Evolutionary conservation across 176 grass and related monocot species (phyloP), one percentile per base, ranked within the genome.

Genomic region (Aegilops sharonensis): DNA sequence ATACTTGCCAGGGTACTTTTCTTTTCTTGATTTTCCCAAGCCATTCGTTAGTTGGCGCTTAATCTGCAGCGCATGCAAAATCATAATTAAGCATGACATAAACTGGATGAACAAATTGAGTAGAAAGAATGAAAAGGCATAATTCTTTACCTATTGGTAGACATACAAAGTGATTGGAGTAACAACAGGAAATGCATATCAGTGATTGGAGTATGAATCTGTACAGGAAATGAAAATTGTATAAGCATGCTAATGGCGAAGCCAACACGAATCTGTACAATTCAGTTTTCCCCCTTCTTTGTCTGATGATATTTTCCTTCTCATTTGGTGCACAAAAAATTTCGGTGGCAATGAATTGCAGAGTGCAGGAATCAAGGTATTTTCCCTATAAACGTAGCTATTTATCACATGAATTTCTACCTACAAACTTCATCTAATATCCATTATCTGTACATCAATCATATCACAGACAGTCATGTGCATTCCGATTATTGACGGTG

Each of bases 341-440:
- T 52, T 54, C 75, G 45, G 9, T 68, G 78, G 43, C 18, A 61
- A 77, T 64, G 72, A 17, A 25, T 36, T 42, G 48, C 84, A 95
- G 92, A 95, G 91, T 91, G 93, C 97, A 80, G 85, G 87, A 27
- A 94, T 98, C 21, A 89, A 98, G 97, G 97, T 98, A 89, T 31
- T 72, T 52, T 0, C 39, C 39, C 11, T 84, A n/a, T 80, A 20
- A 68, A 65, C 32, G 5, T 17, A 39, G 8, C 42, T 68, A 74
- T 12, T 73, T 25, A 47, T 5, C 21, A n/a, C 2, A 62, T 73
- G 0, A 64, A 35, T 48, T 43, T 75, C 11, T 21, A 34, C 6
- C 2, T 39, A 34, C 36, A 75, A 11, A 43, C 10, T 74, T 84
- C 8, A 13, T 14, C 48, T 64, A 30, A 78, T 35, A 59, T 50